phyloP scores from a whole-genome alignment of 2,329 filamentous ascomycete genomes.

The Fusarium sulawesiense region DNA sequence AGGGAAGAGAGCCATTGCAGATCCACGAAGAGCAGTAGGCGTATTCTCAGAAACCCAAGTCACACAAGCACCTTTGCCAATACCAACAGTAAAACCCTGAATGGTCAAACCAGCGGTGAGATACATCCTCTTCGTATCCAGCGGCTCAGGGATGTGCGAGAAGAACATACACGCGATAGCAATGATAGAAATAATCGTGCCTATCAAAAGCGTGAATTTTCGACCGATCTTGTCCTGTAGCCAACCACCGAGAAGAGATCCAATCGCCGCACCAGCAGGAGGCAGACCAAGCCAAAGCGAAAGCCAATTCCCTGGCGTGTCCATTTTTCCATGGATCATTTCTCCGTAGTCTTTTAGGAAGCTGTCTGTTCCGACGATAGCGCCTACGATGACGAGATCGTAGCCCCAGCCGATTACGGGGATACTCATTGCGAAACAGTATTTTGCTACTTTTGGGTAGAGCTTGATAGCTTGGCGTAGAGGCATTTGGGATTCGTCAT shows the following conservation, averaged over 20 bases:
- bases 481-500: constrained; percentile 34
- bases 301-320: constrained; percentile 46
- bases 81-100: constrained; percentile 45
- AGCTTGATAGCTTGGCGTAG: constrained; percentile 42
- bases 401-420: constrained; percentile 50
- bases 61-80: constrained; percentile 42
- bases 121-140: constrained; percentile 35
- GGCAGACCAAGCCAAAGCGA: constrained; percentile 45
- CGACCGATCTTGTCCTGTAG: constrained; percentile 46
- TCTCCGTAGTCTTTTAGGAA: constrained; percentile 48
- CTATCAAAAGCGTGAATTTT: constrained; percentile 38
- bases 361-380: constrained; percentile 45
- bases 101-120: constrained; percentile 44
- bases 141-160: constrained; percentile 30
- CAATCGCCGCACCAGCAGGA: constrained; percentile 41
- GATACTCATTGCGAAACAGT: constrained; percentile 44
- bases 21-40: constrained; percentile 43
- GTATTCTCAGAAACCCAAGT: constrained; percentile 55
- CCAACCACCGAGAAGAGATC: constrained; percentile 46
- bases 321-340: constrained; percentile 36
- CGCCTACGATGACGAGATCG: constrained; percentile 44
- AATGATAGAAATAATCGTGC: constrained; percentile 42
- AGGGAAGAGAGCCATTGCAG: constrained; percentile 47
- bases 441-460: constrained; percentile 46
- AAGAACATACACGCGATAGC: constrained; percentile 47